Conservation (phyloP, 1,139 yeast genomes). For the Suhomyces bribrorum region DNA sequence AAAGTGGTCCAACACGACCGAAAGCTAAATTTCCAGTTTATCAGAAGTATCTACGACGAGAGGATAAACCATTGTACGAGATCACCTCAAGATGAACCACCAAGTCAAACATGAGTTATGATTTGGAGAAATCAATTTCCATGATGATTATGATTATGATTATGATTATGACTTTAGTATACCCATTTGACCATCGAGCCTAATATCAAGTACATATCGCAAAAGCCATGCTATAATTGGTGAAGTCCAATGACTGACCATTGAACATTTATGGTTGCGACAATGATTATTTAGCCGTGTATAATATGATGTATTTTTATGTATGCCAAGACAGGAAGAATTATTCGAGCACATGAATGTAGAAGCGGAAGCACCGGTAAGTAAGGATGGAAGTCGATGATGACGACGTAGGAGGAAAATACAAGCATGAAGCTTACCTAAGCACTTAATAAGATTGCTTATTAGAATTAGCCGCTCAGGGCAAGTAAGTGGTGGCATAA, state of each 20-base stretch:
- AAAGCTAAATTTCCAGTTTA: conserved; percentile 1
- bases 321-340: neutral
- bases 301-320: neutral
- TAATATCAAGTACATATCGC: neutral
- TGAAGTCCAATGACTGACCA: neutral
- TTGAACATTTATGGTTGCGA: conserved; percentile 1
- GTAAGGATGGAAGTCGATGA: neutral
- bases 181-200: neutral
- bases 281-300: conserved; percentile 5
- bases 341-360: neutral
- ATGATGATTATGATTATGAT: neutral
- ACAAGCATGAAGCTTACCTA: no score
- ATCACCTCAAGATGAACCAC: conserved; percentile 1
- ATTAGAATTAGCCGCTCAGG: no score
- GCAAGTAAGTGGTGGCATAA: neutral
- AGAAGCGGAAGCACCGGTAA: neutral
- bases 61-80: conserved; percentile 18
- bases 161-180: neutral
- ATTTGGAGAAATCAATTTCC: neutral
- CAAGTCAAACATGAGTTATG: neutral
- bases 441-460: no score
- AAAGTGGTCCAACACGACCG: conserved; percentile 8
- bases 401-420: neutral
- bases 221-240: conserved; percentile 1
- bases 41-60: conserved; percentile 16